phyloP scores from a whole-genome alignment of 2,329 filamentous ascomycete genomes.

The Pseudonectria foliicola region DNA sequence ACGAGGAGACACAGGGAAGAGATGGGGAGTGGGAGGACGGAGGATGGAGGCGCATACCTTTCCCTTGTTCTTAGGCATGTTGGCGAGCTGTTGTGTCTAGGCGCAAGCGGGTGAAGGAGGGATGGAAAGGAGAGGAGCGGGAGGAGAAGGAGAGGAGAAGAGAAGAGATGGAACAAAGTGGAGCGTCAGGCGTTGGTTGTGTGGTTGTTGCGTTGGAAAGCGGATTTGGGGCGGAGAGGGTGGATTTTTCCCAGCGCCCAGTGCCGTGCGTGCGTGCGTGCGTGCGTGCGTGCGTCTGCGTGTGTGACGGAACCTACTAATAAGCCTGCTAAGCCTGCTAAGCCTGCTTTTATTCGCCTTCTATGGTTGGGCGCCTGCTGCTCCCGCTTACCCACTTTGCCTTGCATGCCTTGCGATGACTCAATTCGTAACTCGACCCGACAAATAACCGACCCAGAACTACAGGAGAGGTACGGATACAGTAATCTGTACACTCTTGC shows the following conservation, averaged over 20 bases:
- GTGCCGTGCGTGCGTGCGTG: neutral
- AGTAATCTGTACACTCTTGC: no score
- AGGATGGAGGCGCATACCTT: conserved; percentile 55
- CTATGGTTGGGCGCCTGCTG: no score
- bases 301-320: no score
- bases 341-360: no score
- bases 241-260: no score
- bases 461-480: no score
- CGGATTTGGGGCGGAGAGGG: no score
- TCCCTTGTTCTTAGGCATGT: conserved; percentile 99
- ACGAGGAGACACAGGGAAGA: neutral
- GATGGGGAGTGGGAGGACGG: conserved; percentile 3
- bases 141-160: conserved; percentile 4
- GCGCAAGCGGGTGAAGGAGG: conserved; percentile 5
- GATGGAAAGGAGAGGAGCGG: conserved; percentile 2
- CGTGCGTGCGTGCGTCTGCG: neutral
- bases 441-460: no score
- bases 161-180: conserved; percentile 4
- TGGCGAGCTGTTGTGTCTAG: conserved; percentile 23
- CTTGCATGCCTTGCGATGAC: no score
- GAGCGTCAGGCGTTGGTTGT: neutral
- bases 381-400: no score
- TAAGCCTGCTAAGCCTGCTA: no score
- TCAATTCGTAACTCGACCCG: no score
- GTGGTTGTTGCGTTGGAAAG: conserved; percentile 3